Percentiles rank a stretch among this genome's conserved stretches.
These are phyloP conservation scores for Orobanche coerulescens DNA, from an alignment of 257 asterid genomes.

Conservation along the genomic window DNA sequence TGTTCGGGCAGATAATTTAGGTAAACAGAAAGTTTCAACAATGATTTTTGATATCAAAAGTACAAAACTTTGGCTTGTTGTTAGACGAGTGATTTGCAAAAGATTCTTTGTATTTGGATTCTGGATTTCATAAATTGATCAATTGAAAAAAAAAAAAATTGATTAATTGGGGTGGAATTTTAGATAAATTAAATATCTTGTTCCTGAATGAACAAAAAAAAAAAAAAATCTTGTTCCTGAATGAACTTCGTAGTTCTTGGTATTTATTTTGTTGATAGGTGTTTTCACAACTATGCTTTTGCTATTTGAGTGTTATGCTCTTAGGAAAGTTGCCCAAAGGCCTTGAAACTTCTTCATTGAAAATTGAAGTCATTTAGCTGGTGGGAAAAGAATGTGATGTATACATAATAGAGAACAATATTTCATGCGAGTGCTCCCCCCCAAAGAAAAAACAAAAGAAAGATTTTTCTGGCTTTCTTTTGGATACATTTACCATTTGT, in stretches of 20 bases:
- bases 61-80: neutral
- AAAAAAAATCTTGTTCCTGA: too few relatives aligned
- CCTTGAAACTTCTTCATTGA: neutral
- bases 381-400: neutral
- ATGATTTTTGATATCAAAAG: neutral
- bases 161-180: too few relatives aligned
- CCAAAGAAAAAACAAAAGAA: too few relatives aligned
- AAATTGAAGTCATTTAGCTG: neutral
- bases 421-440: neutral
- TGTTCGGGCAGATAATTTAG: neutral
- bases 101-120: neutral
- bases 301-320: neutral
- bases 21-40: neutral
- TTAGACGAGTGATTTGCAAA: neutral
- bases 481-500: too few relatives aligned
- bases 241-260: neutral
- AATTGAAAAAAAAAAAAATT: too few relatives aligned
- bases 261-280: neutral
- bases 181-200: too few relatives aligned
- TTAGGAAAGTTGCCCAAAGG: neutral
- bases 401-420: neutral
- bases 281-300: neutral
- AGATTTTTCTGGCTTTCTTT: too few relatives aligned
- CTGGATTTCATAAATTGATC: neutral
- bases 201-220: too few relatives aligned